Evolutionary conservation across 257 asterid species (phyloP), one percentile per base, ranked within the genome.

Genomic region (Solanum sitiens): DNA sequence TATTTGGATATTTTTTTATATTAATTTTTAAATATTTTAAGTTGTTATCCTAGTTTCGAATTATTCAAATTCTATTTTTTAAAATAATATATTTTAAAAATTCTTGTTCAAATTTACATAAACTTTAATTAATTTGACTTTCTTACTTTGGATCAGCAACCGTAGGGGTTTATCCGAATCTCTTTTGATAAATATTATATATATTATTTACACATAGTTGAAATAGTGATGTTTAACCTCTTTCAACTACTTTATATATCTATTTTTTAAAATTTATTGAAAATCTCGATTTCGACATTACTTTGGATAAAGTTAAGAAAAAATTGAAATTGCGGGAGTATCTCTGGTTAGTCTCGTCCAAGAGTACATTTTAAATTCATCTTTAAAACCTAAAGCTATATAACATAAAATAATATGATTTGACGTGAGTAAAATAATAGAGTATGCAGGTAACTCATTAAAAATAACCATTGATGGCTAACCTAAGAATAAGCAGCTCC

Each of bases 251-350:
- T 53, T 16, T 53, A 53, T 16, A 8, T 16, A 21, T 16, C 0
- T 53, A 53, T 53, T 16, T 50, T 53, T 6, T 50, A 0, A 2
- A 3, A 50, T 15, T 15, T 53, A 6, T 53, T 53, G 16, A 53
- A 53, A 53, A 2, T 6, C 0, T 0, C 2, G 1, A 53, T 4
- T 50, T 9, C 4, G 0, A 0, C 0, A 6, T 1, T 53, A 0
- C 0, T 47, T 47, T 47, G 59, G 9, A 50, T 15, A 15, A 50
- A 50, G 4, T 50, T 15, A 15, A 0, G 16, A 53, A 56, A 35
- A 2, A 56, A 18, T 18, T 7, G 11, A 56, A 56, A 56, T 56
- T 18, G 65, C n/a, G 65, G 4, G n/a, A 56, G n/a, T 7, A 56
- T 56, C 65, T 56, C 65, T 7, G 65, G 18, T 56, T 18, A 18